Conservation (phyloP, 2,329 filamentous ascomycete genomes). For the Graphilbum sp. region DNA sequence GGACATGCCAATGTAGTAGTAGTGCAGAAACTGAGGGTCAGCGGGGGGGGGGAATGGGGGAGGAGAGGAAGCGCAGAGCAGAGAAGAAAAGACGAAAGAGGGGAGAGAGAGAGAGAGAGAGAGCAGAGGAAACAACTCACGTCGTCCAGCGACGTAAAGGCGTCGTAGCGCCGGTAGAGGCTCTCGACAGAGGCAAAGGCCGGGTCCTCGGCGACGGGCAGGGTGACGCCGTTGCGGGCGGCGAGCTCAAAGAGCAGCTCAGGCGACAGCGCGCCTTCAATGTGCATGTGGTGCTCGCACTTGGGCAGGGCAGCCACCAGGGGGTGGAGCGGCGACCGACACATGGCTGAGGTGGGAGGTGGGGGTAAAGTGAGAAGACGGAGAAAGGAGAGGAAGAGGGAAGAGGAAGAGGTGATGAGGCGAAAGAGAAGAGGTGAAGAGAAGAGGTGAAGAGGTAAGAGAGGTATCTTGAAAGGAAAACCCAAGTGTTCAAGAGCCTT, state of each 20-base stretch:
- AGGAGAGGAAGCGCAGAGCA: neutral
- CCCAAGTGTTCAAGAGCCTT: no score
- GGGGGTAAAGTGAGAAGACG: neutral
- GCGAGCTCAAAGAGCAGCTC: constrained; percentile 55
- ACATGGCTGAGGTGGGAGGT: constrained; percentile 24
- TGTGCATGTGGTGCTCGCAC: constrained; percentile 68
- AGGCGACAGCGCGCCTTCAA: constrained; percentile 60
- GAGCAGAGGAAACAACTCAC: neutral
- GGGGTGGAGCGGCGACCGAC: constrained; percentile 34
- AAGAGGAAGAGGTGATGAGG: neutral
- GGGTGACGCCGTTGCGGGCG: constrained; percentile 43
- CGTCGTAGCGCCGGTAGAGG: constrained; percentile 45
- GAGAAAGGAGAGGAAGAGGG: neutral
- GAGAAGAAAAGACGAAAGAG: neutral
- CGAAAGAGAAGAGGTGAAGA: neutral
- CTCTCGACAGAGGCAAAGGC: constrained; percentile 45
- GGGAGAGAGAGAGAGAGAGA: neutral
- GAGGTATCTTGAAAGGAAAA: neutral
- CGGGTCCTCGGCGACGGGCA: constrained; percentile 37
- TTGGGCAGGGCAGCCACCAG: constrained; percentile 55
- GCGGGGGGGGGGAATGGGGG: neutral
- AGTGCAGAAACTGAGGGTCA: constrained; percentile 47
- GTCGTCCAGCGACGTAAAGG: constrained; percentile 52
- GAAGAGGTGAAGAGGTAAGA: neutral
- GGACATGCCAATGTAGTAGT: constrained; percentile 64